Evolutionary conservation across 2,329 filamentous ascomycete genomes (phyloP).

Genomic region (Phyllosticta ampelicida): DNA sequence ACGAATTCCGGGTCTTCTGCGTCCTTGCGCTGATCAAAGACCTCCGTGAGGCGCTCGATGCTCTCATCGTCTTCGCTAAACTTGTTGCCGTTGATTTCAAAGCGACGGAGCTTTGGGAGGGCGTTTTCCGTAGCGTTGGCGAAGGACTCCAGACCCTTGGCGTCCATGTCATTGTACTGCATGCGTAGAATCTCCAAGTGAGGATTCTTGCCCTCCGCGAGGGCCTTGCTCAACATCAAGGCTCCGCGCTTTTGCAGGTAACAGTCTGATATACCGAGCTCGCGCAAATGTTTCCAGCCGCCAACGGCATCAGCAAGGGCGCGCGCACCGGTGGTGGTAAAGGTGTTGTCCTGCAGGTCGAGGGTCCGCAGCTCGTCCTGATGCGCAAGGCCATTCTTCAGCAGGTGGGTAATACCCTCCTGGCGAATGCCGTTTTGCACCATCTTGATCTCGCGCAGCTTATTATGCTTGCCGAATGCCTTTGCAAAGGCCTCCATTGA

Average conservation of each 20-base stretch:
- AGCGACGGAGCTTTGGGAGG: constrained; percentile 67
- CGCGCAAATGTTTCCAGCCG: constrained; percentile 63
- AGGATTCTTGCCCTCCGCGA: constrained; percentile 64
- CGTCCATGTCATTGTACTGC: constrained; percentile 90
- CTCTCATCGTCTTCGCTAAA: constrained; percentile 76
- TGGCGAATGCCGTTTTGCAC: constrained; percentile 95
- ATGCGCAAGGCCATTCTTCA: constrained; percentile 67
- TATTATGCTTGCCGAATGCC: constrained; percentile 68
- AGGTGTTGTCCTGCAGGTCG: constrained; percentile 96
- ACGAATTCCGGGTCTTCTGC: constrained; percentile 21
- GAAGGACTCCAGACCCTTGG: constrained; percentile 61
- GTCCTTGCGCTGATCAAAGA: constrained; percentile 65
- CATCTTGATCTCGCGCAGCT: constrained; percentile 85
- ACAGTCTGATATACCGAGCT: constrained; percentile 84
- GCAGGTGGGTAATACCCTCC: constrained; percentile 75
- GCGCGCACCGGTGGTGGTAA: constrained; percentile 68
- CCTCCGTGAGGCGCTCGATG: constrained; percentile 54
- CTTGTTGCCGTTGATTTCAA: constrained; percentile 95
- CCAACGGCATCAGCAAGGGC: constrained; percentile 66
- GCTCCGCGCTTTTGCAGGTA: constrained; percentile 62
- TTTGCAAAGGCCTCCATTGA: constrained; percentile 94
- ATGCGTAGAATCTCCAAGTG: constrained; percentile 72
- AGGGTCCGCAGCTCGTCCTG: constrained; percentile 60
- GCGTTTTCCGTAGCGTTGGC: constrained; percentile 54
- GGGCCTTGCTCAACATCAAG: constrained; percentile 58